Evolutionary conservation across 2,329 filamentous ascomycete genomes (phyloP).

Genomic region (Fusarium austroafricanum): DNA sequence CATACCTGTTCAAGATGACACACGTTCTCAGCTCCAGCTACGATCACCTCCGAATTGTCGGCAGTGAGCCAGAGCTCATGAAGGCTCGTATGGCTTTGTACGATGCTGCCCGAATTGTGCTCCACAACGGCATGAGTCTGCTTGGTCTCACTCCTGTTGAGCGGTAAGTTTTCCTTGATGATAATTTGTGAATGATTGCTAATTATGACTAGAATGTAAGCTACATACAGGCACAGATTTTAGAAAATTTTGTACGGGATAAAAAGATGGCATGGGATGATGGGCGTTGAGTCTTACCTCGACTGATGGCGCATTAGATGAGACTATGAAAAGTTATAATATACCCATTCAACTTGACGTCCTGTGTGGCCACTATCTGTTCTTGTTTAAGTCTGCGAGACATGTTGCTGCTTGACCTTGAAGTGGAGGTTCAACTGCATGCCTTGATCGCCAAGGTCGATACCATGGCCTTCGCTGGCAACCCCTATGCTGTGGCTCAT

Average conservation of each 20-base stretch:
- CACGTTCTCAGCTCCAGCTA: constrained; percentile 84
- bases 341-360: constrained; percentile 41
- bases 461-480: not conserved
- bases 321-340: constrained; percentile 46
- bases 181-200: not conserved
- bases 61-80: constrained; percentile 78
- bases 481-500: not conserved
- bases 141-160: constrained; percentile 84
- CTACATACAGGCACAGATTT: not conserved
- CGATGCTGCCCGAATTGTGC: constrained; percentile 77
- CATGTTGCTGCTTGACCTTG: not conserved
- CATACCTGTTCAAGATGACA: constrained; percentile 87
- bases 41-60: constrained; percentile 84
- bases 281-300: constrained; percentile 22
- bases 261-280: constrained; percentile 8
- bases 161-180: constrained; percentile 44
- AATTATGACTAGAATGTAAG: constrained; percentile 44
- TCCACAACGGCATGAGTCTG: constrained; percentile 85
- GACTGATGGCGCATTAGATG: constrained; percentile 36
- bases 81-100: constrained; percentile 79
- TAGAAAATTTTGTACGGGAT: constrained; percentile 6
- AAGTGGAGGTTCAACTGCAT: not conserved
- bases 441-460: not conserved
- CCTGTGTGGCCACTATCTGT: rapidly evolving
- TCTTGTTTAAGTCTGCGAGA: no score